A percentile compares a stretch with the other conserved stretches of the same genome.
These are phyloP conservation scores for Aspergillus asperescens DNA, from an alignment of 495 filamentous ascomycete genomes.

Conservation along the genomic window DNA sequence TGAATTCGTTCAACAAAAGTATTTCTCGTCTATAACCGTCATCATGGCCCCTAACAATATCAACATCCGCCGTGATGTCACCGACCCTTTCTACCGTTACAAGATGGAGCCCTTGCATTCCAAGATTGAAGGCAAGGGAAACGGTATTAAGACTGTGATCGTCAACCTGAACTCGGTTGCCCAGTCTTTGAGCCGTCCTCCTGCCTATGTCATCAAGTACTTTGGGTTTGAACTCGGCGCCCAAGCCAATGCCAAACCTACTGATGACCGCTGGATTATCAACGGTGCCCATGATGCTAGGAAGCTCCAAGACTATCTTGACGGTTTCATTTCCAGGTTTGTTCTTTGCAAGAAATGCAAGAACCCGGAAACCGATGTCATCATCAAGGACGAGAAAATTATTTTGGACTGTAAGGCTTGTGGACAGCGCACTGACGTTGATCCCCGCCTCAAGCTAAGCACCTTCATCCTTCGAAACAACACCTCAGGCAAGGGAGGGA, in stretches of 20 bases:
- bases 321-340: conserved; percentile 96
- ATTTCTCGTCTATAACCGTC: conserved; percentile 37
- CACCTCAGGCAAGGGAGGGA: conserved; percentile 73
- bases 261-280: conserved; percentile 99
- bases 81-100: conserved; percentile 99
- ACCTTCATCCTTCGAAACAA: conserved; percentile 96
- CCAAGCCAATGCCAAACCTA: conserved; percentile 94
- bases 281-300: conserved; percentile 93
- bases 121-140: conserved; percentile 99
- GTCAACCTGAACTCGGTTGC: conserved; percentile 96
- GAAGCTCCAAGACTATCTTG: conserved; percentile 97
- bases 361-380: conserved; percentile 95
- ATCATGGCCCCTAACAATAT: conserved; percentile 68
- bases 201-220: conserved; percentile 97
- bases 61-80: conserved; percentile 98
- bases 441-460: conserved; percentile 90
- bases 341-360: conserved; percentile 99
- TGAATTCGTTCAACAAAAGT: conserved; percentile 18
- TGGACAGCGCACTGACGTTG: conserved; percentile 84
- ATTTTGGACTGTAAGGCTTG: conserved; percentile 97
- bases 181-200: conserved; percentile 83
- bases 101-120: conserved; percentile 99
- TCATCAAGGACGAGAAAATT: conserved; percentile 88
- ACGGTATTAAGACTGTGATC: conserved; percentile 92
- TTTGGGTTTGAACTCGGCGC: conserved; percentile 98